Evolutionary conservation across 768 basidiomycete species (phyloP).

Genomic region (Pisolithus sp.): DNA sequence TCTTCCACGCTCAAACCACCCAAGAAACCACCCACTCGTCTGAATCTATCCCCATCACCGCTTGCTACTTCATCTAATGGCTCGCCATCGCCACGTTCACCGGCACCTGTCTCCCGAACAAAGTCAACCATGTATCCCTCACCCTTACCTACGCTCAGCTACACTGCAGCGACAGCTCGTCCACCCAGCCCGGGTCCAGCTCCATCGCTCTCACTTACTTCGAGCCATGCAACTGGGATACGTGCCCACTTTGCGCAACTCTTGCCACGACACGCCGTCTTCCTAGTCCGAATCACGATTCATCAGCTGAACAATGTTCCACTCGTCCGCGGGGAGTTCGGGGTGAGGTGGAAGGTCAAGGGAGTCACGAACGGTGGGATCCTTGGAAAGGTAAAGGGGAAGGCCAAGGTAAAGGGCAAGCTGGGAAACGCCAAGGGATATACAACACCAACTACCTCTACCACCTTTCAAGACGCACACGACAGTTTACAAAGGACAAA

Average conservation of each 20-base stretch:
- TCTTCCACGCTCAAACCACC: slow-evolving; percentile 7
- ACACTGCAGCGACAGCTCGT: slow-evolving; percentile 1
- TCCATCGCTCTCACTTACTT: neutral
- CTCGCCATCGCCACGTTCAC: neutral
- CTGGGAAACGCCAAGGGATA: neutral
- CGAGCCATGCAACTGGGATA: slow-evolving; percentile 25
- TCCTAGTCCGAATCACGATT: slow-evolving; percentile 52
- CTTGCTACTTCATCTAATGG: neutral
- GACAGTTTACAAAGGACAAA: slow-evolving; percentile 5
- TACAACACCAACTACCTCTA: neutral
- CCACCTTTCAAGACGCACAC: neutral
- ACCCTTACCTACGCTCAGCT: neutral
- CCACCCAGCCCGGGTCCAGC: slow-evolving; percentile 6
- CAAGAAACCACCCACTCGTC: slow-evolving; percentile 2
- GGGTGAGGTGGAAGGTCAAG: slow-evolving; percentile 67
- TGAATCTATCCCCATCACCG: slow-evolving; percentile 1
- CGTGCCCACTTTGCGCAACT: slow-evolving; percentile 56
- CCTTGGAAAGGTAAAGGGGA: slow-evolving; percentile 33
- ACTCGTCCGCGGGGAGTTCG: slow-evolving; percentile 65
- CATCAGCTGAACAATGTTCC: slow-evolving; percentile 71
- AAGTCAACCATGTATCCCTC: neutral
- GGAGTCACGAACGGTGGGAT: slow-evolving; percentile 42
- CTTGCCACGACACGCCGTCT: slow-evolving; percentile 59
- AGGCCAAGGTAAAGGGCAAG: slow-evolving; percentile 20
- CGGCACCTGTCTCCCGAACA: neutral